Conservation (phyloP, 1,284 basidiomycete genomes). For the Omphalotus olearius region DNA sequence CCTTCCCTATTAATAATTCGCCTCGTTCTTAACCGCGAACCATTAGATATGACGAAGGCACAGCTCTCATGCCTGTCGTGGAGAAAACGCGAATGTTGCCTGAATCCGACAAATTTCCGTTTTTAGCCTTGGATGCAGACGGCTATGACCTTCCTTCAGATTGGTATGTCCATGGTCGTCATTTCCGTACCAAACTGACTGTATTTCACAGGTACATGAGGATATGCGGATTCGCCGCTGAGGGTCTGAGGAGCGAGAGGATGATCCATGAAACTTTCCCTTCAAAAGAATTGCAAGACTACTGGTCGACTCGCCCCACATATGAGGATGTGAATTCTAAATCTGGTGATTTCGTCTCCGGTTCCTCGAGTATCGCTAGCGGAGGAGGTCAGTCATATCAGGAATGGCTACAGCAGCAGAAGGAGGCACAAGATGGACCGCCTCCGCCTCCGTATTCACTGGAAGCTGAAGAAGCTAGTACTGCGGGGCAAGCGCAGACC, state of each 20-base stretch:
- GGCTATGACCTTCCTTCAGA: constrained; percentile 69
- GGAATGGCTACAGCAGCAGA: constrained; percentile 44
- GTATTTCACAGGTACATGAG: constrained; percentile 63
- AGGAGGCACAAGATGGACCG: constrained; percentile 44
- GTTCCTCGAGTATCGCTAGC: constrained; percentile 13
- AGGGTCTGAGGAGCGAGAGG: constrained; percentile 60
- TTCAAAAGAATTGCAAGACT: constrained; percentile 67
- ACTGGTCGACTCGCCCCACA: constrained; percentile 60
- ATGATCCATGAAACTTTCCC: constrained; percentile 61
- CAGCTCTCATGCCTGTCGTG: constrained; percentile 68
- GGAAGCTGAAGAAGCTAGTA: constrained; percentile 37
- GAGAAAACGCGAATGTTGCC: constrained; percentile 54
- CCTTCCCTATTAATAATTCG: constrained; percentile 14
- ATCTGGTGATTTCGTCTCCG: constrained; percentile 23
- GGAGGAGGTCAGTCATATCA: constrained; percentile 35
- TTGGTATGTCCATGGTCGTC: constrained; percentile 41
- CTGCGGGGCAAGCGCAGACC: background rate
- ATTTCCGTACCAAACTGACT: background rate
- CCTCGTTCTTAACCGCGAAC: constrained; percentile 6
- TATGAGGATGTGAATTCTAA: constrained; percentile 37
- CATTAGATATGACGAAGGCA: constrained; percentile 73
- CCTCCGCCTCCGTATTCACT: constrained; percentile 69
- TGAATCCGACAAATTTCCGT: constrained; percentile 47
- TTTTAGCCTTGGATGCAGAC: constrained; percentile 69
- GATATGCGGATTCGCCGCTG: constrained; percentile 66